A percentile compares a stretch with the other conserved stretches of the same genome.
These are phyloP conservation scores for Aspergillus sclerotioniger DNA, from an alignment of 495 filamentous ascomycete species.

Conservation along the genomic window DNA sequence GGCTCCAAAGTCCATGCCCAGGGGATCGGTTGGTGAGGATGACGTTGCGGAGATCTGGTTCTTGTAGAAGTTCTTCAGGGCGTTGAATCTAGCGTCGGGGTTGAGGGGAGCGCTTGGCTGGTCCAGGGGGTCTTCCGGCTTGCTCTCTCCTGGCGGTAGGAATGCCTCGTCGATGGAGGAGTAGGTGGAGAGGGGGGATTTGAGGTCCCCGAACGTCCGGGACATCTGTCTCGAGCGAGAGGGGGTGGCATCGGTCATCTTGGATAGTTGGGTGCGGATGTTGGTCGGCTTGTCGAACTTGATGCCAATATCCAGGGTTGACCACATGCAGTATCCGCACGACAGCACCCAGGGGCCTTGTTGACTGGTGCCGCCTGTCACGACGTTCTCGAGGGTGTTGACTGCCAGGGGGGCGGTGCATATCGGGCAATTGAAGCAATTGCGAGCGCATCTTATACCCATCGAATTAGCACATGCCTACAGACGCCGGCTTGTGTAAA, in stretches of 20 bases:
- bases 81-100: constrained; percentile 43
- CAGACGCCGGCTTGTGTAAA: not conserved
- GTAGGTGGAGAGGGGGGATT: constrained; percentile 39
- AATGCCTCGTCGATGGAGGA: constrained; percentile 37
- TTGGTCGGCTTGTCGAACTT: constrained; percentile 83
- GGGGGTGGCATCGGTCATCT: constrained; percentile 28
- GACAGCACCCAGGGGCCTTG: constrained; percentile 73
- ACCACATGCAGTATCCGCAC: constrained; percentile 92
- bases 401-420: constrained; percentile 81
- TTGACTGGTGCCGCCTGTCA: constrained; percentile 34
- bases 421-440: constrained; percentile 90
- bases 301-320: constrained; percentile 81
- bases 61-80: constrained; percentile 69
- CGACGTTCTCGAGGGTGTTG: constrained; percentile 55
- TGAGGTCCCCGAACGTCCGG: constrained; percentile 36
- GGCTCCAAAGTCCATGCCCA: constrained; percentile 49
- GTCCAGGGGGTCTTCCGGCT: constrained; percentile 10
- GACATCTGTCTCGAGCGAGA: constrained; percentile 34
- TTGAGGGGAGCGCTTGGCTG: constrained; percentile 30
- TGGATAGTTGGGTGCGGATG: constrained; percentile 75
- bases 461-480: constrained; percentile 10
- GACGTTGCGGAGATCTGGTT: constrained; percentile 63
- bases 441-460: constrained; percentile 74
- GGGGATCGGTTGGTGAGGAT: constrained; percentile 50
- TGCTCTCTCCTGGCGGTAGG: constrained; percentile 14